A percentile compares a stretch with the other conserved stretches of the same genome.
phyloP scores from a whole-genome alignment of 495 filamentous ascomycete species.

The Glonium stellatum region DNA sequence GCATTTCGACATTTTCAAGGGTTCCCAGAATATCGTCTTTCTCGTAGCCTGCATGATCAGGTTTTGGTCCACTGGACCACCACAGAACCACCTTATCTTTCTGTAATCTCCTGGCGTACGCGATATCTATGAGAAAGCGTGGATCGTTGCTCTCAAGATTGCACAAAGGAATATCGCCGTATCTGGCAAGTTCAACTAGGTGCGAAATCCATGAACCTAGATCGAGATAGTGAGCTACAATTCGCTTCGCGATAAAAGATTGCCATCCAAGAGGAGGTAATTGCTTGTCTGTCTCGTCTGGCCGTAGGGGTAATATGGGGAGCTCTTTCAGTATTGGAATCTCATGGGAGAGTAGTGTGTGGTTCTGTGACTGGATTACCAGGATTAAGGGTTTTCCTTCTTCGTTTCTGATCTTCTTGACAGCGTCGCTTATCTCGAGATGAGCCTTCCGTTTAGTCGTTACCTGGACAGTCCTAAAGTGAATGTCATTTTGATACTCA shows the following conservation, averaged over 20 bases:
- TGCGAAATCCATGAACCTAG: constrained; percentile 88
- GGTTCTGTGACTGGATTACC: constrained; percentile 85
- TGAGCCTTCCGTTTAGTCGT: constrained; percentile 83
- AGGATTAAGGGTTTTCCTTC: constrained; percentile 72
- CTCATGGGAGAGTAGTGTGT: constrained; percentile 70
- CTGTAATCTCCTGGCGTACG: constrained; percentile 85
- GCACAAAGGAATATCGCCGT: constrained; percentile 90
- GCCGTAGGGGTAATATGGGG: constrained; percentile 70
- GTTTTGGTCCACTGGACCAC: constrained; percentile 82
- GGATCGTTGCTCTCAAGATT: constrained; percentile 94
- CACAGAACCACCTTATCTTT: constrained; percentile 94
- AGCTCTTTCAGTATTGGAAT: constrained; percentile 79
- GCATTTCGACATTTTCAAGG: constrained; percentile 90
- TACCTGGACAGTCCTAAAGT: constrained; percentile 79
- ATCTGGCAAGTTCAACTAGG: constrained; percentile 75
- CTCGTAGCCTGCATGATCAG: constrained; percentile 95
- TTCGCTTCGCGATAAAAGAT: constrained; percentile 72
- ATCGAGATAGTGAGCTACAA: constrained; percentile 83
- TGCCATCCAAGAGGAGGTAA: constrained; percentile 94
- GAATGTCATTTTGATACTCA: constrained; percentile 77
- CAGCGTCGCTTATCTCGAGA: constrained; percentile 71
- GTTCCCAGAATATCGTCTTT: constrained; percentile 80
- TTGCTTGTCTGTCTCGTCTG: constrained; percentile 76
- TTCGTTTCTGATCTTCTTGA: constrained; percentile 83
- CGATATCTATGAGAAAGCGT: constrained; percentile 87